Base-by-base conservation (phyloP, 108 stramenopile species). In the Cyclostephanos invisitatus region DNA sequence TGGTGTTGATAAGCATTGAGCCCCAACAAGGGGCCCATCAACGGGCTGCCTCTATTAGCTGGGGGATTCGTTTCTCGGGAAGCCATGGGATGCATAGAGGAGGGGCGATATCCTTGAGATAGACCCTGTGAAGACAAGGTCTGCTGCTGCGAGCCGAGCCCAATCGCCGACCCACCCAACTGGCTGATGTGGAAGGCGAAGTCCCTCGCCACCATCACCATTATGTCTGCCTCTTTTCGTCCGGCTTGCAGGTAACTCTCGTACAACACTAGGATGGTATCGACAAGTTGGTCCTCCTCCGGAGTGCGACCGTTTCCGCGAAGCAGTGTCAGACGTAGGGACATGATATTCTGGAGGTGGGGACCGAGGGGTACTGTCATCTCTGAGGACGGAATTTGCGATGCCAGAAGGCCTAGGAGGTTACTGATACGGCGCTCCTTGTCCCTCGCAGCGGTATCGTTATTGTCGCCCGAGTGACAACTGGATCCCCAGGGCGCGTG, bases 311-410 rank as follows among this genome's bases (percentile, higher is more conserved):
- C 14, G n/a, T 85, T 74, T 7, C 83, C 65, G 20, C 86, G 84
- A 9, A 91, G 75, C 3, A 95, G 59, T 10, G 90, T 68, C 9
- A 92, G 66, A 5, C 90, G 84, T 25, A 95, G 78, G 9, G 90
- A 87, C 89, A 91, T 91, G 64, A 95, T 89, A 18, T 87, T 86
- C 20, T 86, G 67, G 10, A 95, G 67, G 54, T 87, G 89, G 2
- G 86, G 72, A 17, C 86, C 84, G n/a, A 85, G 60, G 7, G 83
- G 81, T 10, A 89, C 87, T 5, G 57, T 76, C 10, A 87, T 74
- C 62, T 95, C 94, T 0, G 90, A 89, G 9, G 94, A 91, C 89
- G 90, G 91, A 65, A 85, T 37, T 44, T 87, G 75, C 17, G 74
- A 74, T 18, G 88, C 53, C 9, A 27, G 37, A 76, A 75, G 64